Conservation (phyloP, 306 rosid species). For the Vigna angularis region DNA sequence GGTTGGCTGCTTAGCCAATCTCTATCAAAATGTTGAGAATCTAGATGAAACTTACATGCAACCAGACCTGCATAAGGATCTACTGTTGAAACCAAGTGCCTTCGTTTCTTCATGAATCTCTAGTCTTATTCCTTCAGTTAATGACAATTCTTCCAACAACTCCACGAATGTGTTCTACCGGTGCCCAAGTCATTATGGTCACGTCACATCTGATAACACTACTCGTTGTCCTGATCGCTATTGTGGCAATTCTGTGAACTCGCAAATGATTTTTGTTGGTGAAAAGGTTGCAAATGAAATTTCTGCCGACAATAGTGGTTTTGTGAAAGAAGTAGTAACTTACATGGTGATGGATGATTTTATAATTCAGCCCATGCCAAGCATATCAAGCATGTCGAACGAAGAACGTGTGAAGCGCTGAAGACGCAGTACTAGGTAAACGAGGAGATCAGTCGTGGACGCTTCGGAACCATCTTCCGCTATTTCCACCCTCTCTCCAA, state of each 20-base stretch:
- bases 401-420: conserved; percentile 62
- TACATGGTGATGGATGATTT: conserved; percentile 52
- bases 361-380: conserved; percentile 45
- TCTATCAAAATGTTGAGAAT: conserved; percentile 54
- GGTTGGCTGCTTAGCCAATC: conserved; percentile 56
- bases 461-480: conserved; percentile 78
- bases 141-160: too few relatives aligned
- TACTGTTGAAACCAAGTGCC: conserved; percentile 40
- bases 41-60: conserved; percentile 48
- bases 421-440: conserved; percentile 62
- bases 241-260: neutral
- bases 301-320: neutral
- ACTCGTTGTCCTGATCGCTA: conserved; percentile 41
- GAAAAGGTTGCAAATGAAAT: neutral
- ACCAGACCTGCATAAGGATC: conserved; percentile 38
- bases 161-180: neutral
- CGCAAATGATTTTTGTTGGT: conserved; percentile 47
- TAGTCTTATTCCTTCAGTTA: neutral
- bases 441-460: conserved; percentile 90
- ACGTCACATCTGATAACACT: neutral
- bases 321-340: conserved; percentile 47
- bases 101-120: neutral
- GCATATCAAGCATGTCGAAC: conserved; percentile 47
- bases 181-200: neutral
- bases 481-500: conserved; percentile 55